Evolutionary conservation across 2,329 filamentous ascomycete species (phyloP).

Genomic region (Penicillium thymicola): DNA sequence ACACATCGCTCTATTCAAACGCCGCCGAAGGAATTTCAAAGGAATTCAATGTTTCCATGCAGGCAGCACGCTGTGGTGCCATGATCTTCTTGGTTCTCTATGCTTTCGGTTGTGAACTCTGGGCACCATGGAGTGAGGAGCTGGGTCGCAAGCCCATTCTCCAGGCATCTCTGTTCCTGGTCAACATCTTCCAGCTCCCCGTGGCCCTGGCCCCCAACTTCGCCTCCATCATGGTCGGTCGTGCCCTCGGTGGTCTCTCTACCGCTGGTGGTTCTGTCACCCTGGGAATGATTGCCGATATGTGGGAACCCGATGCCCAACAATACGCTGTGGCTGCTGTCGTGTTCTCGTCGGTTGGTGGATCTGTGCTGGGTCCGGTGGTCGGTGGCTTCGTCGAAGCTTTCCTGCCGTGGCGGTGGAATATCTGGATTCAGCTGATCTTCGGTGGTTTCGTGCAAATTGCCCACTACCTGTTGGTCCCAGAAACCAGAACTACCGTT

Average conservation of each 20-base stretch:
- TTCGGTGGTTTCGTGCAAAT: conserved; percentile 68
- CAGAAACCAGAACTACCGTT: conserved; percentile 73
- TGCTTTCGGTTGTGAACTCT: conserved; percentile 82
- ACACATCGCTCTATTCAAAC: conserved; percentile 71
- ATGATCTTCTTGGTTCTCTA: conserved; percentile 77
- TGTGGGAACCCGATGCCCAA: conserved; percentile 68
- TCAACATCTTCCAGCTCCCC: conserved; percentile 74
- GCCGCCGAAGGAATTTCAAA: conserved; percentile 62
- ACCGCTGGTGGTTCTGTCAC: conserved; percentile 72
- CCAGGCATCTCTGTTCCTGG: conserved; percentile 68
- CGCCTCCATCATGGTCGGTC: conserved; percentile 65
- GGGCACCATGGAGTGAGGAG: conserved; percentile 86
- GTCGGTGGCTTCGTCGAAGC: conserved; percentile 73
- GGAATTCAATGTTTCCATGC: conserved; percentile 65
- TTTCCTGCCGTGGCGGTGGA: conserved; percentile 68
- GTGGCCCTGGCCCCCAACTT: conserved; percentile 73
- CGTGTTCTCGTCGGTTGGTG: conserved; percentile 75
- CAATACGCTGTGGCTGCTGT: conserved; percentile 74
- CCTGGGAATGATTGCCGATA: conserved; percentile 70
- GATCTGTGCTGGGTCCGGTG: conserved; percentile 72
- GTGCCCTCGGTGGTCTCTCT: conserved; percentile 66
- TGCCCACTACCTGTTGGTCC: conserved; percentile 66
- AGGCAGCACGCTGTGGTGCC: conserved; percentile 69
- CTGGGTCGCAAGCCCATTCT: conserved; percentile 73
- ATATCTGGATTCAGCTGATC: conserved; percentile 82